These are phyloP conservation scores for Paxillus rubicundulus DNA, from an alignment of 768 basidiomycete species.

Conservation along the genomic window DNA sequence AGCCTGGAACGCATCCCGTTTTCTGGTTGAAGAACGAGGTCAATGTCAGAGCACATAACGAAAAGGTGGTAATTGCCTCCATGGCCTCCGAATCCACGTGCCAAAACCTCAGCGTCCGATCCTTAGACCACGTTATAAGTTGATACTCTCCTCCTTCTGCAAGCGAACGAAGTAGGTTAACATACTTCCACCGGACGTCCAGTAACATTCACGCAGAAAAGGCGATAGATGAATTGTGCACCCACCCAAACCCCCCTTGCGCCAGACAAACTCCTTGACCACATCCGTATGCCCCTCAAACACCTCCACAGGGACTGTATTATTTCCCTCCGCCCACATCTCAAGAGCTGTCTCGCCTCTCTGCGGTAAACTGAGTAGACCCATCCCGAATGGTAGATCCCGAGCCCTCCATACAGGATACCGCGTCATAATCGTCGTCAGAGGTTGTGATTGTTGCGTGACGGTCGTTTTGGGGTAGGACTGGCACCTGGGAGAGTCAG, in stretches of 20 bases:
- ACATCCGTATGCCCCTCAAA: conserved; percentile 92
- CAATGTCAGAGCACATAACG: background rate
- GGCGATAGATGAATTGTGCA: background rate
- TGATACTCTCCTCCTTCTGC: conserved; percentile 55
- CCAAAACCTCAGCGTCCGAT: conserved; percentile 89
- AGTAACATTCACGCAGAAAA: background rate
- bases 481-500: conserved; percentile 12
- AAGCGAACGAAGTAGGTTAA: background rate
- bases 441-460: conserved; percentile 34
- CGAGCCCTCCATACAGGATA: conserved; percentile 96
- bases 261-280: conserved; percentile 98
- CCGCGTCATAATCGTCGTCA: conserved; percentile 59
- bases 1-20: conserved; percentile 43
- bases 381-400: conserved; percentile 87
- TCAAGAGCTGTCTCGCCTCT: conserved; percentile 80
- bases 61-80: conserved; percentile 43
- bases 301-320: conserved; percentile 51
- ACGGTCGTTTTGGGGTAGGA: conserved; percentile 9
- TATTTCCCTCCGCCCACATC: conserved; percentile 59
- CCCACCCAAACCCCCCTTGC: conserved; percentile 60
- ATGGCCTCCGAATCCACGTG: conserved; percentile 72
- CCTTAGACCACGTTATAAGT: conserved; percentile 82
- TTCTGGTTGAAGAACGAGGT: conserved; percentile 34
- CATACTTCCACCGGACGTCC: background rate
- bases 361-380: conserved; percentile 85